phyloP scores from a whole-genome alignment of 1,284 basidiomycete genomes.

The Puccinia sorghi region DNA sequence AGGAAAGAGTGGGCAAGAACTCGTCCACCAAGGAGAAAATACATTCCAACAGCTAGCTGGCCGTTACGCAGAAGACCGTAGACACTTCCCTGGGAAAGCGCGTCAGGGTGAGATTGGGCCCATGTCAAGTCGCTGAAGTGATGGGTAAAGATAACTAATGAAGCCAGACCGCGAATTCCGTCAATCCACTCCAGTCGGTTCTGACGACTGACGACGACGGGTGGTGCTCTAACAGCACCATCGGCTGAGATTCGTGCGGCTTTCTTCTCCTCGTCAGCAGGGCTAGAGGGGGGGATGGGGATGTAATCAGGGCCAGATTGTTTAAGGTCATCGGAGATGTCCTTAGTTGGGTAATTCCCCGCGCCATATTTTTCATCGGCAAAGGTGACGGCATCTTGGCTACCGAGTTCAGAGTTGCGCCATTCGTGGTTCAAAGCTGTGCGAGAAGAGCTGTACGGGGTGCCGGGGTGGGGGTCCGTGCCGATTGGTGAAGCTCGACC shows the following conservation, averaged over 20 bases:
- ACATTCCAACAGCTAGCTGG: constrained; percentile 58
- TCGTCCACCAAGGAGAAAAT: constrained; percentile 60
- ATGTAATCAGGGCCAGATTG: constrained; percentile 30
- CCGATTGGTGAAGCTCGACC: constrained; percentile 58
- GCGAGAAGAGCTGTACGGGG: constrained; percentile 56
- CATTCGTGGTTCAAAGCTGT: constrained; percentile 58
- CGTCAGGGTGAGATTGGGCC: constrained; percentile 56
- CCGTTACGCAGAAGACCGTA: constrained; percentile 57
- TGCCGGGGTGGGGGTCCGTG: constrained; percentile 53
- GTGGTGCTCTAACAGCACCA: constrained; percentile 51
- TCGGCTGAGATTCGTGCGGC: constrained; percentile 44
- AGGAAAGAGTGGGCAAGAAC: constrained; percentile 59
- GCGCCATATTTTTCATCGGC: constrained; percentile 39
- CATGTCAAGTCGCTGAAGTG: constrained; percentile 60
- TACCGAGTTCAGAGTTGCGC: constrained; percentile 55
- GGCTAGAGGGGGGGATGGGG: constrained; percentile 54
- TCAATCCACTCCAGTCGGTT: constrained; percentile 60
- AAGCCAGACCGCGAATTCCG: constrained; percentile 59
- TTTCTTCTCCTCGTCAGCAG: constrained; percentile 53
- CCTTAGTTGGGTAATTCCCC: constrained; percentile 50
- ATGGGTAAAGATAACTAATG: constrained; percentile 59
- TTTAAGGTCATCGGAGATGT: constrained; percentile 46
- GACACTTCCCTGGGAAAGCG: constrained; percentile 57
- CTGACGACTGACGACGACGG: constrained; percentile 56
- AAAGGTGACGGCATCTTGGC: constrained; percentile 53